Evolutionary conservation across 495 filamentous ascomycete genomes (phyloP).

Genomic region (Usnea hakonensis): DNA sequence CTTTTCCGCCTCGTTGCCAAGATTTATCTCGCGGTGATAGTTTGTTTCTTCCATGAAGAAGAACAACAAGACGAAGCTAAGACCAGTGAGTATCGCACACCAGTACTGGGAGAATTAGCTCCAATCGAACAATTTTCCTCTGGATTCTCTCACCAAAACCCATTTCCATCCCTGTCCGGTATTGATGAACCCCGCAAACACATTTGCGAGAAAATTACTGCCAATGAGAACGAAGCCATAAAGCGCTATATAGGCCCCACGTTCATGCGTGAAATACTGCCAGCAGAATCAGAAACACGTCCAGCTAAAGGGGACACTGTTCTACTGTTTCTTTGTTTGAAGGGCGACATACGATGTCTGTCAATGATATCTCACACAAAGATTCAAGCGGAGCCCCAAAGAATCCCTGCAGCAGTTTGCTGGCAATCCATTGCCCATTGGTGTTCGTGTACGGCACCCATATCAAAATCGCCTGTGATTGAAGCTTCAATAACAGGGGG

Average conservation of each 20-base stretch:
- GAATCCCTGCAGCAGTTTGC: conserved; percentile 54
- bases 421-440: conserved; percentile 58
- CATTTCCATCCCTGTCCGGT: conserved; percentile 55
- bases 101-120: conserved; percentile 36
- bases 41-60: conserved; percentile 68
- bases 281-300: not conserved
- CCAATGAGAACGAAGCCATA: conserved; percentile 57
- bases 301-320: too few relatives aligned
- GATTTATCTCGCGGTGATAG: conserved; percentile 36
- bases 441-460: conserved; percentile 40
- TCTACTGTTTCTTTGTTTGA: too few relatives aligned
- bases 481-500: not conserved
- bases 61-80: conserved; percentile 51
- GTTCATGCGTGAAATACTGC: conserved; percentile 57
- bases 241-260: conserved; percentile 56
- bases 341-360: conserved; percentile 43
- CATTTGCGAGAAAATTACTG: conserved; percentile 57
- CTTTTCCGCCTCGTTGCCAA: not conserved
- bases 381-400: conserved; percentile 59
- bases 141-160: conserved; percentile 37
- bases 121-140: not conserved
- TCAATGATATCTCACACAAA: conserved; percentile 52
- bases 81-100: conserved; percentile 53
- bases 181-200: conserved; percentile 61
- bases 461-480: conserved; percentile 32